These are phyloP conservation scores for Fusarium lyarnte DNA, from an alignment of 2,329 filamentous ascomycete species.

Conservation along the genomic window DNA sequence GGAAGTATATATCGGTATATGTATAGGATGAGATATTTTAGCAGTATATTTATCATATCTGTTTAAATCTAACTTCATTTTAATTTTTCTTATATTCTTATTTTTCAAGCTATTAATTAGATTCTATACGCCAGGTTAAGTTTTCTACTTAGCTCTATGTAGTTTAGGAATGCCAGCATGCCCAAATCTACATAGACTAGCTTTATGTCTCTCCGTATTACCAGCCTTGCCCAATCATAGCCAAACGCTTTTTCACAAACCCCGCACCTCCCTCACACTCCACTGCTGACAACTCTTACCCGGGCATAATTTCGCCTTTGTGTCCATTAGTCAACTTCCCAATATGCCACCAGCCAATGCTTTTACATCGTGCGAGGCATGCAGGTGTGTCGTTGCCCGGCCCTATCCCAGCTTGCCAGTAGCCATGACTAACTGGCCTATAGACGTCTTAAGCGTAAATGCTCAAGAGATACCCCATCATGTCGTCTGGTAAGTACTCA, in stretches of 20 bases:
- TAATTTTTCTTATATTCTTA: too few relatives aligned
- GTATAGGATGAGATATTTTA: neutral
- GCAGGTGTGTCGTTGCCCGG: neutral
- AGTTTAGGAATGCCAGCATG: too few relatives aligned
- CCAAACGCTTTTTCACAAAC: neutral
- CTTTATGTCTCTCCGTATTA: neutral
- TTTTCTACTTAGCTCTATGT: too few relatives aligned
- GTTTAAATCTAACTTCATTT: too few relatives aligned
- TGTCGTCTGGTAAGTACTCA: neutral
- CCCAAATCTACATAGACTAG: neutral
- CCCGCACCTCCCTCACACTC: neutral
- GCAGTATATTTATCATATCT: too few relatives aligned
- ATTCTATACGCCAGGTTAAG: too few relatives aligned
- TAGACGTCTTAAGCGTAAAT: neutral
- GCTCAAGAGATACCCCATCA: neutral
- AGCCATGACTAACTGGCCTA: neutral
- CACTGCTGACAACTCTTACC: neutral
- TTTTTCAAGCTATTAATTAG: too few relatives aligned
- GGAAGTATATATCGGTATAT: neutral
- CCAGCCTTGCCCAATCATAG: too few relatives aligned
- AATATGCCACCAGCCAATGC: neutral
- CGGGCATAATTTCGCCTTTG: too few relatives aligned
- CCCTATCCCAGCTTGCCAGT: neutral
- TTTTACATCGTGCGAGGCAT: neutral
- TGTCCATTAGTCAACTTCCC: neutral